These are phyloP conservation scores for Puccinia triticina DNA, from an alignment of 1,284 basidiomycete species.

Conservation along the genomic window DNA sequence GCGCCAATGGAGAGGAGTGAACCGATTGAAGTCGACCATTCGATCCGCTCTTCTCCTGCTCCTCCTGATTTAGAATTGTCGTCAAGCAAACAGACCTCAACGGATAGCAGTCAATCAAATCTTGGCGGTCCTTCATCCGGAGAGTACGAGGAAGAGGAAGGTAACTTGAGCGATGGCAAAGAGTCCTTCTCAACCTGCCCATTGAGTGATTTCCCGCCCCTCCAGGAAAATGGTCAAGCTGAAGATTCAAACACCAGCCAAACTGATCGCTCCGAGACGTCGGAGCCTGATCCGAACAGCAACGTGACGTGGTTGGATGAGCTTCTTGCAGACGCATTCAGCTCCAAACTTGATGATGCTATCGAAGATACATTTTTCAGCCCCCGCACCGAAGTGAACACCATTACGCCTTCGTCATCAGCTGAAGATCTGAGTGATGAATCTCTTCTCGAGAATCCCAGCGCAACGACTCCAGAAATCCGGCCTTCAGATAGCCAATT, in stretches of 20 bases:
- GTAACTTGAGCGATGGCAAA: neutral
- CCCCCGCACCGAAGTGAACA: neutral
- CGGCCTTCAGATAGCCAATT: too few species aligned
- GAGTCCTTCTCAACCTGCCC: constrained; percentile 1
- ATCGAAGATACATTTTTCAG: neutral
- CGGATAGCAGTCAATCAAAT: neutral
- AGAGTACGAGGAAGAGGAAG: neutral
- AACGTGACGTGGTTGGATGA: neutral
- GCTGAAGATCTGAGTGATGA: neutral
- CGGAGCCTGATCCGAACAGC: neutral
- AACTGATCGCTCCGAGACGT: neutral
- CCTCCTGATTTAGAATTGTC: neutral
- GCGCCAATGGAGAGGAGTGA: neutral
- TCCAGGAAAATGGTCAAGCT: neutral
- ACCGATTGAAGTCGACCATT: neutral
- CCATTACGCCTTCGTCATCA: too few species aligned
- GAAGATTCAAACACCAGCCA: neutral
- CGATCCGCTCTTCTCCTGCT: neutral
- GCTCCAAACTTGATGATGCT: neutral
- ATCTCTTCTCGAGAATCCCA: neutral
- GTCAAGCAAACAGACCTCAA: neutral
- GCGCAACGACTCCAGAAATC: neutral
- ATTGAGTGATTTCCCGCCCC: neutral
- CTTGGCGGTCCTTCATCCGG: neutral
- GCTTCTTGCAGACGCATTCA: neutral